Evolutionary conservation across 768 basidiomycete genomes (phyloP), one percentile per base, ranked within the genome.

Genomic region (Collybia mongolica): DNA sequence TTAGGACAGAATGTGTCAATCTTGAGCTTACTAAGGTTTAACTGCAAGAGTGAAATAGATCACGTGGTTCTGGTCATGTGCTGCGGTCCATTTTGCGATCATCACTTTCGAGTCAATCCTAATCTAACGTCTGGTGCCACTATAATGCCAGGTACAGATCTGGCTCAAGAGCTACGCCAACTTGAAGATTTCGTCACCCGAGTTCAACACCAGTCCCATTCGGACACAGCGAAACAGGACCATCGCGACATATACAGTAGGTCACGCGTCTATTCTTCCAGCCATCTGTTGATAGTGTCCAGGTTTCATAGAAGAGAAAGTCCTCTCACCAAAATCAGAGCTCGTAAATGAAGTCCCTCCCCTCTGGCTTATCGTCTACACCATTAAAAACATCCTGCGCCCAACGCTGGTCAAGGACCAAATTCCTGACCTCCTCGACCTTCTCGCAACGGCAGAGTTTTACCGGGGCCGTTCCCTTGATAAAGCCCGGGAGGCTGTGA

Each of bases 381-480:
- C 69, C 17, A 57, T 72, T 49, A 54, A 65, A 18, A 61, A 59
- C 49, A 69, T 73, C 23, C 42, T 72, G 9, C 52, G 42, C 45
- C 66, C 68, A 22, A 51, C 46, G 4, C 53, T 66, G 28, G 47
- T 52, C 32, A 54, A 56, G 7, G 37, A 55, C 6, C 59, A 63
- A 37, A 64, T 68, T 26, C 62, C 65, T 9, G 64, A 72, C 18
- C 59, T 76, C 17, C 60, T 75, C 26, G 62, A 63, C 40, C 61
- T 72, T 8, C 54, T 73, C 23, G 63, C 70, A 11, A 70, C 65
- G 44, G 63, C 69, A 24, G 73, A 75, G 51, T 69, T 66, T 51
- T 68, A 69, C 55, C 66, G 72, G 24, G 56, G 62, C 2, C 52
- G 57, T 9, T 62, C 61, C 12, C 48, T 62, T 23, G 57, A 60